A percentile compares a stretch with the other conserved stretches of the same genome.
These are phyloP conservation scores for Eurotiales sp. DNA, from an alignment of 2,329 filamentous ascomycete species.

Conservation along the genomic window DNA sequence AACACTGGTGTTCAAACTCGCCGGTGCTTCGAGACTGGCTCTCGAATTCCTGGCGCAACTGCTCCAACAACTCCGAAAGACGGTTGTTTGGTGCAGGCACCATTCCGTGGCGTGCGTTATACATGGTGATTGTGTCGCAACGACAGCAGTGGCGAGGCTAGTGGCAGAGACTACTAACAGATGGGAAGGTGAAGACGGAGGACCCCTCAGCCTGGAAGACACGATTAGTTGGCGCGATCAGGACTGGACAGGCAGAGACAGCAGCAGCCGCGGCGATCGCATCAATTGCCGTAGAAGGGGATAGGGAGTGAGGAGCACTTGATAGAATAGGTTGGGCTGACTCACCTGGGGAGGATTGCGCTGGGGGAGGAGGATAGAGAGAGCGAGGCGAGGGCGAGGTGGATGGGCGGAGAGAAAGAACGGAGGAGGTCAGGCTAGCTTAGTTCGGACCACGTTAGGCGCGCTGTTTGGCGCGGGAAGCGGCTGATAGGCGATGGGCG, in stretches of 20 bases:
- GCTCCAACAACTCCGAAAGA: conserved; percentile 86
- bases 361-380: too few species aligned
- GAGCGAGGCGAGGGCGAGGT: too few species aligned
- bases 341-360: not conserved
- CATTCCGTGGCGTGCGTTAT: conserved; percentile 81
- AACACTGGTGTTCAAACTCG: conserved; percentile 91
- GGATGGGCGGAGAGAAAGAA: not conserved
- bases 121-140: conserved; percentile 56
- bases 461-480: not conserved
- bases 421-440: too few species aligned
- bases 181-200: not conserved
- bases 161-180: not conserved
- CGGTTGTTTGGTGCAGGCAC: conserved; percentile 67
- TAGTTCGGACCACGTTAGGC: too few species aligned
- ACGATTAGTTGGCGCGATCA: conserved; percentile 8
- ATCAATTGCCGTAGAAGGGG: too few species aligned
- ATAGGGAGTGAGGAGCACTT: not conserved
- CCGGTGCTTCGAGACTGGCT: conserved; percentile 74
- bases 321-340: not conserved
- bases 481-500: not conserved
- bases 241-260: too few species aligned
- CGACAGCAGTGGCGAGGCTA: not conserved
- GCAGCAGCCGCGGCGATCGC: too few species aligned
- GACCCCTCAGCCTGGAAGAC: conserved; percentile 7
- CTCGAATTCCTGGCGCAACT: conserved; percentile 88